Base-by-base conservation (phyloP, 2,329 filamentous ascomycete genomes). In the Penicillium thymicola region DNA sequence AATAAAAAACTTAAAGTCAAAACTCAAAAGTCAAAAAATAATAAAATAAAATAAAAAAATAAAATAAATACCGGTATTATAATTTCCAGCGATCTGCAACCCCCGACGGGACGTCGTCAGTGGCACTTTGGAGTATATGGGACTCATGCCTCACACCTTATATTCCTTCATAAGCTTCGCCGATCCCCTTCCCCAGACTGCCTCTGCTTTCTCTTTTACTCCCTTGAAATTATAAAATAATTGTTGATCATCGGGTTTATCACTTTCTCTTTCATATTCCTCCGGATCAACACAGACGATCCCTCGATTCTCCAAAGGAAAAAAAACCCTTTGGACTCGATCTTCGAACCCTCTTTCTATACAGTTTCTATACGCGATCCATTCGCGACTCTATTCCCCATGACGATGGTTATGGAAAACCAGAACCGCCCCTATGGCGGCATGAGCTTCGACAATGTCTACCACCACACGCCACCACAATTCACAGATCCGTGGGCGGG, bases 371-470 rank as follows among this genome's bases (percentile, higher is more conserved):
- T 50, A 48, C 54, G 60, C 60, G 63, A 60, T 57, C 58, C 52
- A 54, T 23, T 57, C 58, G 58, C 62, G 50, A 58, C 54, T 51
- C 53, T 64, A 66, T 66, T 64, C 78, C 85, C 76, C 76, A 96
- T 96, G 92, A 94, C 91, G 79, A 96, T 96, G 91, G 90, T 92
- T 76, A 85, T 96, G 81, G 91, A 96, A 79, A 86, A 86, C 70
- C 89, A 92, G 76, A 91, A 93, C 79, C 90, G 86, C 80, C 85
- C 85, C 75, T 90, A 89, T 79, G 89, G 84, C 71, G 84, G 83
- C 73, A 82, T 96, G 79, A 86, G 85, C 75, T 94, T 93, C 81
- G 90, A 93, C 76, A 83, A 85, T 74, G 86, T 92, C 82, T 86
- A 89, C 72, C 82, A 79, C 71, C 82, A 78, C 71, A 78, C 66